phyloP scores from a whole-genome alignment of 352 stramenopile genomes.

The Plasmopara halstedii region DNA sequence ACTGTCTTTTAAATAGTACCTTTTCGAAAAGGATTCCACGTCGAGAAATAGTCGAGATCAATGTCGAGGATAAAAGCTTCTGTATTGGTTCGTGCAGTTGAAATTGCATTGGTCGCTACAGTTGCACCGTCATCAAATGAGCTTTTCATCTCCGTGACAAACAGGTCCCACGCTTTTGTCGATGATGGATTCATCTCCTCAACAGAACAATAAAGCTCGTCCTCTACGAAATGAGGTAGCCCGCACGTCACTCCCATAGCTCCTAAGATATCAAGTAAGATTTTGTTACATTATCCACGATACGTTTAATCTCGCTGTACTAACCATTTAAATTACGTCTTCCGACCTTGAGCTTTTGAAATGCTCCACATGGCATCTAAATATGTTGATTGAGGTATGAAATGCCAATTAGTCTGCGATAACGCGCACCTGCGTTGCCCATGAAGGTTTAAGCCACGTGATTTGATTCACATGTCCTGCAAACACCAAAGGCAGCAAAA shows the following conservation, averaged over 20 bases:
- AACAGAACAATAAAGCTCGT: constrained; percentile 42
- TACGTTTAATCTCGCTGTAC: constrained; percentile 1
- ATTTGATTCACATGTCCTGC: constrained; percentile 69
- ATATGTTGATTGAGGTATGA: not conserved
- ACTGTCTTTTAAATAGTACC: constrained; percentile 13
- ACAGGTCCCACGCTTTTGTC: constrained; percentile 31
- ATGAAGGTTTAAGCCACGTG: constrained; percentile 78
- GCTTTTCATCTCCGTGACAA: constrained; percentile 24
- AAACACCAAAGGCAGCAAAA: constrained; percentile 71
- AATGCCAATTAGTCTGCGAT: not conserved
- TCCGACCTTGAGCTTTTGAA: constrained; percentile 31
- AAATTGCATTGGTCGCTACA: constrained; percentile 12
- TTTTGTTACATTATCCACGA: not conserved
- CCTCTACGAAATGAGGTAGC: constrained; percentile 64
- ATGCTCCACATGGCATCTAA: constrained; percentile 34
- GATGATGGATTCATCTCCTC: constrained; percentile 22
- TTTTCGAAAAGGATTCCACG: constrained; percentile 77
- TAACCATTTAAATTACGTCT: constrained; percentile 29
- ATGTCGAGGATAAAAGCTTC: constrained; percentile 71
- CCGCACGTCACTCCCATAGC: constrained; percentile 48
- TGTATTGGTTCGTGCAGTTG: constrained; percentile 12
- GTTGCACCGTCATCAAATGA: not conserved
- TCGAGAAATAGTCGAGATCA: constrained; percentile 88
- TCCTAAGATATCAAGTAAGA: constrained; percentile 6
- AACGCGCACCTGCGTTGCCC: constrained; percentile 50